Base-by-base conservation (phyloP, 306 rosid species). In the Biancaea sappan region DNA sequence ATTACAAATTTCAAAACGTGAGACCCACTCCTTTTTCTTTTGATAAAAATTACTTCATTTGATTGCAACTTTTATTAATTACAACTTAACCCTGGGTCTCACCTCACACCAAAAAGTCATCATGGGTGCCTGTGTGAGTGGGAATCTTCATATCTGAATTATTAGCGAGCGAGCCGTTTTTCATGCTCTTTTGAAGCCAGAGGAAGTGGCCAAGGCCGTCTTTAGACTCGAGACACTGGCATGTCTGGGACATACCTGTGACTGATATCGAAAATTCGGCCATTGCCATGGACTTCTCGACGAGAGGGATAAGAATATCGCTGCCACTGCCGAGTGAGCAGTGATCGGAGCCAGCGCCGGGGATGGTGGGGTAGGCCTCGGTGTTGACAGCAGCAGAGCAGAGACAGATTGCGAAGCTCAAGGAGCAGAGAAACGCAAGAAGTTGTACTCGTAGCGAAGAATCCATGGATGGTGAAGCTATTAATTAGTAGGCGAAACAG, bases 131-230 rank as follows among this genome's bases (percentile, higher is more conserved):
- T 5, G 92, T 87, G 77, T 93, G 98, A 26, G 88, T 16, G 9
- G 96, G 91, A 5, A 93, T 83, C 84, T 91, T 93, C 86, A 93
- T 80, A 50, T 80, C 81, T 0, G 97, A 93, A 61, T 38, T 63
- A 80, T 93, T 93, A 13, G 98, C 83, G 54, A 79, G 2, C 3
- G 98, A 91, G n/a, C 97, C 97, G 66, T 93, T 93, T 80, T 93
- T 93, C 86, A 91, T 83, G 86, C 91, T 88, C 21, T 70, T 58
- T 2, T 72, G 81, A 15, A 91, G 91, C 97, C 92, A 89, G 3
- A 91, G 77, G 75, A 93, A 91, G 66, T 85, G 84, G 4, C 96
- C 96, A 8, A 93, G 37, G 1, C 98, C 96, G 1, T 86, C 82
- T 0, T 40, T 41, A 2, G 86, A 86, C 1, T 77, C 96, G n/a